These are phyloP conservation scores for Kluyveromyces siamensis DNA, from an alignment of 805 yeast genomes.

Conservation along the genomic window DNA sequence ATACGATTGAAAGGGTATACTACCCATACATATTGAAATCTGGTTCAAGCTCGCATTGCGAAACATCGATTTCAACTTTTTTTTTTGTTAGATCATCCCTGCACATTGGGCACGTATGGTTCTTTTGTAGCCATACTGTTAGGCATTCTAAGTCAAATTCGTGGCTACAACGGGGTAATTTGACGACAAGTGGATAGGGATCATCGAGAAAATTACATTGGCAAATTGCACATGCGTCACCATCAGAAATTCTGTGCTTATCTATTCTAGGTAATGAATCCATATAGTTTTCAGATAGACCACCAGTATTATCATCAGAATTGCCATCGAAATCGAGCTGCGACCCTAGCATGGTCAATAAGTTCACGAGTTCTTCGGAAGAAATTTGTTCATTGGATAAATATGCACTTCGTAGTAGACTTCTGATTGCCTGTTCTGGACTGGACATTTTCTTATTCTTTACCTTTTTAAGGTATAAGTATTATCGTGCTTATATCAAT, in stretches of 20 bases:
- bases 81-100: slow-evolving; percentile 57
- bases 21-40: slow-evolving; percentile 77
- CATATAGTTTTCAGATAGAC: slow-evolving; percentile 60
- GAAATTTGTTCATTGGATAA: background rate
- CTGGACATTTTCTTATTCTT: background rate
- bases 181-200: slow-evolving; percentile 69
- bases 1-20: background rate
- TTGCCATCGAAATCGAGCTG: slow-evolving; percentile 6
- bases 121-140: slow-evolving; percentile 75
- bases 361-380: background rate
- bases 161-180: slow-evolving; percentile 69
- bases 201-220: slow-evolving; percentile 64
- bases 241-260: slow-evolving; percentile 31
- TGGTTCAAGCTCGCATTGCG: slow-evolving; percentile 56
- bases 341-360: background rate
- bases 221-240: slow-evolving; percentile 79
- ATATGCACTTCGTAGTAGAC: background rate
- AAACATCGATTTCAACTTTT: slow-evolving; percentile 32
- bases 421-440: background rate
- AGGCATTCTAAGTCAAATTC: slow-evolving; percentile 84
- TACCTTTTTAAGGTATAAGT: too few species aligned
- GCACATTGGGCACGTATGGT: slow-evolving; percentile 80
- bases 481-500: too few species aligned
- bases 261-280: slow-evolving; percentile 72
- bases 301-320: slow-evolving; percentile 22